Evolutionary conservation across 2,329 filamentous ascomycete genomes (phyloP), one percentile per base, ranked within the genome.

Genomic region (Phialemoniopsis sp.): DNA sequence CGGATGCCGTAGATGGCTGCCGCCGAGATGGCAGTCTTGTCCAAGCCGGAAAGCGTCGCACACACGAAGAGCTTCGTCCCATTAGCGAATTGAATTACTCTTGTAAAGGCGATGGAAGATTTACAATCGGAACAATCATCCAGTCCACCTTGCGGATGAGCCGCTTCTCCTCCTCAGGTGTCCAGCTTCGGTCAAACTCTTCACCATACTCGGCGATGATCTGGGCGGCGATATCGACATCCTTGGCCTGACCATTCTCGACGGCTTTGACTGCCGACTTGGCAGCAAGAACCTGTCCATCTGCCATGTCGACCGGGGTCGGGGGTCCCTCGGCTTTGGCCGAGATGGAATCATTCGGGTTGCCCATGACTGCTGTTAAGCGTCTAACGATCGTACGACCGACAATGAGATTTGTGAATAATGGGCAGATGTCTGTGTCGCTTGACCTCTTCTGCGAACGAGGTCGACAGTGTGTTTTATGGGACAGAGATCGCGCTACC

Each of bases 281-380:
- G 14, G 46, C 44, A 2, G 39, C 38, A 9, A 44, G 29, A 13
- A 48, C 40, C 37, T 58, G 47, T 1, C 67, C 68, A 54, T 71
- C 66, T 3, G 61, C 66, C 54, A 18, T 31, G 14, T 13, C 14
- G 8, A 31, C 21, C 4, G 26, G 15, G 26, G 19, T 15, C 15
- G 32, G 7, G 18, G 32, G 21, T 26, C 6, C 21, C 10, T 26
- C 21, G 21, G 21, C 21, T 26, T 26, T 26, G 8, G 32, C 32
- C 32, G 32, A 34, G 32, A 34, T 34, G 8, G 16, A 18, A 34
- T 15, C 32, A 13, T 26, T 26, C 21, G 6, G 21, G 21, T 10
- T 26, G 10, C 21, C 21, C 21, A 26, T 26, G 6, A 26, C 21
- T 26, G 21, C 21, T 26, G 10, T 6, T 10, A 6, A 26, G 21